Conservation (phyloP, 495 filamentous ascomycete species). For the Xylaria sp. region DNA sequence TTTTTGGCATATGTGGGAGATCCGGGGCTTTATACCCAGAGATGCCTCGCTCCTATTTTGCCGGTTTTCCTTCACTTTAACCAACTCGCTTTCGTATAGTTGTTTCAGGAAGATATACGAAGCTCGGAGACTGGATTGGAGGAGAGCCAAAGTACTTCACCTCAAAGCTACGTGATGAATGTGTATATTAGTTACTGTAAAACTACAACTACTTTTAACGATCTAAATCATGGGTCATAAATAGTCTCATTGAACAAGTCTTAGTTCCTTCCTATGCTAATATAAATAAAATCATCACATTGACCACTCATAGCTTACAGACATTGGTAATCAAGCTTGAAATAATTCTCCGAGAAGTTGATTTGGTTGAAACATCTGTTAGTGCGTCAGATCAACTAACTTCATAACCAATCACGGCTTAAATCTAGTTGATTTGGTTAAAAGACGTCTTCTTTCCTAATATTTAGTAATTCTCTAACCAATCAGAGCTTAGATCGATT, state of each 20-base stretch:
- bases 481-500: neutral
- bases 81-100: neutral
- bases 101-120: neutral
- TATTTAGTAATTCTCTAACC: neutral
- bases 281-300: neutral
- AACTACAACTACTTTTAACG: neutral
- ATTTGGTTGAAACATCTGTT: neutral
- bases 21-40: neutral
- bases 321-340: neutral
- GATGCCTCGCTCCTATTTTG: neutral
- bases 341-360: neutral
- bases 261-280: neutral
- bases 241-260: neutral
- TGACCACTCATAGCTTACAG: neutral
- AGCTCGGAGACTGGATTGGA: neutral
- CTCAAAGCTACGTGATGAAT: neutral
- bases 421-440: neutral
- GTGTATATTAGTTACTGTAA: neutral
- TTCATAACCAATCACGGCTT: neutral
- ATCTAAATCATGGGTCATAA: neutral
- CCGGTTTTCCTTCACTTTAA: neutral
- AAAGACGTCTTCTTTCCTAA: neutral
- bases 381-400: neutral
- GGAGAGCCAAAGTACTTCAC: too few relatives aligned
- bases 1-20: neutral